Evolutionary conservation across 768 basidiomycete genomes (phyloP).

Genomic region (Collybiopsis confluens): DNA sequence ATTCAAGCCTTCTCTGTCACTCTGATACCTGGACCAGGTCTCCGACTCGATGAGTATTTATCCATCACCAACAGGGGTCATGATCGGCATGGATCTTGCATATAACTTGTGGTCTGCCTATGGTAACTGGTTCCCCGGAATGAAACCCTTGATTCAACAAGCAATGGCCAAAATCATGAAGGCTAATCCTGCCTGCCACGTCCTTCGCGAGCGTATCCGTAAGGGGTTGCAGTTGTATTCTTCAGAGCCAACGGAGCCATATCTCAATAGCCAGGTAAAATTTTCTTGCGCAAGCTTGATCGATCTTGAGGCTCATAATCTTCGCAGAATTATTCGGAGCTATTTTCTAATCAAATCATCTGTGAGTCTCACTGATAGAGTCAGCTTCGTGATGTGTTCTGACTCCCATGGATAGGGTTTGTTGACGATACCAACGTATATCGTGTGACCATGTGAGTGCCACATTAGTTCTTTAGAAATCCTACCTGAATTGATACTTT

Average conservation of each 20-base stretch:
- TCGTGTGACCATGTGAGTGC: constrained; percentile 81
- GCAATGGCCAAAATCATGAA: constrained; percentile 99
- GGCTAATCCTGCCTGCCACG: constrained; percentile 96
- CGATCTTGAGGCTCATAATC: constrained; percentile 4
- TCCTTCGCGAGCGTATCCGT: constrained; percentile 95
- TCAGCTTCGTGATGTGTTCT: background rate
- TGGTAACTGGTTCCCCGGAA: constrained; percentile 98
- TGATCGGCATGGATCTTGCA: constrained; percentile 98
- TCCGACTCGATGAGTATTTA: constrained; percentile 99
- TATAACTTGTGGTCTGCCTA: constrained; percentile 99
- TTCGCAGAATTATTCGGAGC: constrained; percentile 78
- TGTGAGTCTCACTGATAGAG: constrained; percentile 39
- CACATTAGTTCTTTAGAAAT: background rate
- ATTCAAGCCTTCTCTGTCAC: background rate
- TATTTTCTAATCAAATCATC: constrained; percentile 98
- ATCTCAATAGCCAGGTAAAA: constrained; percentile 86
- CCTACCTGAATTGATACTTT: no score
- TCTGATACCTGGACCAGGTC: constrained; percentile 41
- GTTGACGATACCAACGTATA: constrained; percentile 99
- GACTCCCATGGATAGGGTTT: constrained; percentile 56
- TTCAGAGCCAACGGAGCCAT: constrained; percentile 98
- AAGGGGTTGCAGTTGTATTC: constrained; percentile 98
- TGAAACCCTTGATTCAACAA: constrained; percentile 97
- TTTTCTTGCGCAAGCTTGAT: background rate
- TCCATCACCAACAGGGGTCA: constrained; percentile 96